Percentiles rank a stretch among this genome's conserved stretches.
Evolutionary conservation across 495 filamentous ascomycete genomes (phyloP).

Genomic region (Jackrogersella minutella): DNA sequence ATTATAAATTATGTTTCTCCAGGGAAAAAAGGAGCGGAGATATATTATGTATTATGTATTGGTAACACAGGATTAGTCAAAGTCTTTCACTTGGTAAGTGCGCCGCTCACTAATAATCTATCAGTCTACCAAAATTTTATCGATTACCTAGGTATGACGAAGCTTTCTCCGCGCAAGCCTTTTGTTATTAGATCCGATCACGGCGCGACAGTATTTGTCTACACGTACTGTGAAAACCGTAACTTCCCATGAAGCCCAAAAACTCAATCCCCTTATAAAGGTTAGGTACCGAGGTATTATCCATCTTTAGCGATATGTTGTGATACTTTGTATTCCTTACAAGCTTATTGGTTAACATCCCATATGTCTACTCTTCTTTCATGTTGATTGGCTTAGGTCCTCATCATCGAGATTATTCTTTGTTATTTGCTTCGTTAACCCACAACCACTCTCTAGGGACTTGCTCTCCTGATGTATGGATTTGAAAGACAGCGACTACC

Average conservation of each 20-base stretch:
- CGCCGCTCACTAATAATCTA: background rate
- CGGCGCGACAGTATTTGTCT: slow-evolving; percentile 12
- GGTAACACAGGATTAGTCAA: slow-evolving; percentile 28
- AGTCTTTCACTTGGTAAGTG: slow-evolving; percentile 12
- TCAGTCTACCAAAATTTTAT: no score
- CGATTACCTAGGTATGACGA: slow-evolving; percentile 17
- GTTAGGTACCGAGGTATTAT: no score
- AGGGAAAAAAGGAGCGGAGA: slow-evolving; percentile 23
- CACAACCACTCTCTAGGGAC: no score
- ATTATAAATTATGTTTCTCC: slow-evolving; percentile 37
- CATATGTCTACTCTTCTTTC: no score
- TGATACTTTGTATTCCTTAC: background rate
- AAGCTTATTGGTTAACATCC: background rate
- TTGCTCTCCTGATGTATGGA: no score
- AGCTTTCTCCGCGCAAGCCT: slow-evolving; percentile 23
- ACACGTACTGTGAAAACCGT: background rate
- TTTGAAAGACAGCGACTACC: no score
- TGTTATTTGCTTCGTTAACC: background rate
- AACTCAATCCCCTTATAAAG: background rate
- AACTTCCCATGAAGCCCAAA: background rate
- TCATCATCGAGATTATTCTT: background rate
- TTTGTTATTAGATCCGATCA: slow-evolving; percentile 39
- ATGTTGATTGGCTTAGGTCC: background rate
- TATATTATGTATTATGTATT: no score
- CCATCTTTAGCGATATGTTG: background rate